phyloP scores from a whole-genome alignment of 2,329 filamentous ascomycete species.

The Fusarium pseudoanthophilum region DNA sequence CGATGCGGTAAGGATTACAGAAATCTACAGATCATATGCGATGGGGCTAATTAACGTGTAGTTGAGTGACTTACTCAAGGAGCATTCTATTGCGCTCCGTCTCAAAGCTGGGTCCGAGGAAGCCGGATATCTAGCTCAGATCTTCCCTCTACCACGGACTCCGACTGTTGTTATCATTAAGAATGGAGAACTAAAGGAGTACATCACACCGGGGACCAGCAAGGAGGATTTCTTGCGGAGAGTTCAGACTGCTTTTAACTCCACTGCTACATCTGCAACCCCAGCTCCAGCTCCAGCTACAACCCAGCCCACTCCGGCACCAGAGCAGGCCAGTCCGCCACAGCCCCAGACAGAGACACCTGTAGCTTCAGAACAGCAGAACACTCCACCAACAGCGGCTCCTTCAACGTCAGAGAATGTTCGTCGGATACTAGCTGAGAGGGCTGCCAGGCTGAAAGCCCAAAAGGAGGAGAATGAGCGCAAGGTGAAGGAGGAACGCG shows the following conservation, averaged over 20 bases:
- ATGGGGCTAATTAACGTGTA: conserved; percentile 47
- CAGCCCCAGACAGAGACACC: conserved; percentile 37
- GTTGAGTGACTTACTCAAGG: conserved; percentile 66
- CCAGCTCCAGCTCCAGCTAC: not conserved
- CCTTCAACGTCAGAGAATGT: conserved; percentile 49
- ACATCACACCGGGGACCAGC: conserved; percentile 71
- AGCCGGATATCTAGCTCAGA: conserved; percentile 81
- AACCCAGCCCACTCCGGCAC: conserved; percentile 17
- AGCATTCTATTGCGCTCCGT: conserved; percentile 75
- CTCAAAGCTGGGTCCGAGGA: conserved; percentile 80
- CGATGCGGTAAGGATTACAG: conserved; percentile 57
- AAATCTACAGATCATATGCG: not conserved
- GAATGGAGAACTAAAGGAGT: conserved; percentile 81
- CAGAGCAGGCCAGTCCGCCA: conserved; percentile 26
- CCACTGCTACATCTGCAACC: conserved; percentile 30
- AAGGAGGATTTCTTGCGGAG: conserved; percentile 73
- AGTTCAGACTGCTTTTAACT: conserved; percentile 49
- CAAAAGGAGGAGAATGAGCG: conserved; percentile 58
- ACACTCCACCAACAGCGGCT: conserved; percentile 30
- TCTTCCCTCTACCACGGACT: conserved; percentile 82
- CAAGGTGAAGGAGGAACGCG: conserved; percentile 62
- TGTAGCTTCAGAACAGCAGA: conserved; percentile 27
- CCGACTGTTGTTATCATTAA: conserved; percentile 84
- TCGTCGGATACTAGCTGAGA: conserved; percentile 59
- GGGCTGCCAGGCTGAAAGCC: conserved; percentile 57